A percentile compares a stretch with the other conserved stretches of the same genome.
phyloP scores from a whole-genome alignment of 2,329 filamentous ascomycete genomes.

The Pezicula carpinea region DNA sequence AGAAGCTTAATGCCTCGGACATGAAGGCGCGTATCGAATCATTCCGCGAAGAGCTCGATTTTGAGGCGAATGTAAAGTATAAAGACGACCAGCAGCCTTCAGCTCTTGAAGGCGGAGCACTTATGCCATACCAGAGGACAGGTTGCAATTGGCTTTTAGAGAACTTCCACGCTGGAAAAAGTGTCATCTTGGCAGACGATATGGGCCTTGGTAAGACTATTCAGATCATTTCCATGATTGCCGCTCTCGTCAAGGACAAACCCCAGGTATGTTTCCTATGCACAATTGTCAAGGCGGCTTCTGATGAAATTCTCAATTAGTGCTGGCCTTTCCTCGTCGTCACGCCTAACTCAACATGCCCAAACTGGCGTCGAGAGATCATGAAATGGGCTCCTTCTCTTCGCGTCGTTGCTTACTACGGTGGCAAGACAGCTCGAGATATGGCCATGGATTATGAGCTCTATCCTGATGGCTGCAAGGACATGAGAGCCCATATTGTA shows the following conservation, averaged over 20 bases:
- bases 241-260: conserved; percentile 63
- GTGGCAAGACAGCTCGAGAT: conserved; percentile 67
- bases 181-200: conserved; percentile 90
- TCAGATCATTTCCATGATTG: conserved; percentile 80
- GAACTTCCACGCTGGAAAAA: conserved; percentile 78
- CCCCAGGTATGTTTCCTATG: conserved; percentile 34
- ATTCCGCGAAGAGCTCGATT: conserved; percentile 58
- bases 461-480: conserved; percentile 60
- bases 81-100: conserved; percentile 64
- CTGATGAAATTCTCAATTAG: conserved; percentile 29
- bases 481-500: conserved; percentile 83
- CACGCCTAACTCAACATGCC: conserved; percentile 89
- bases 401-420: conserved; percentile 90
- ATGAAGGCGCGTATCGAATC: conserved; percentile 65
- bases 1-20: conserved; percentile 45
- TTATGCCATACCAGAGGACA: conserved; percentile 92
- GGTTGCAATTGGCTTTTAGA: conserved; percentile 94
- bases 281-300: conserved; percentile 34
- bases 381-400: conserved; percentile 87
- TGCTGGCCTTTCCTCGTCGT: conserved; percentile 93
- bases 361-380: conserved; percentile 97
- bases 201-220: conserved; percentile 99
- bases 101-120: conserved; percentile 68
- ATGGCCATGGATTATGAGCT: conserved; percentile 81
- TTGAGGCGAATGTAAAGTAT: conserved; percentile 56